Evolutionary conservation across 1,284 basidiomycete species (phyloP).

Genomic region (Grifola frondosa): DNA sequence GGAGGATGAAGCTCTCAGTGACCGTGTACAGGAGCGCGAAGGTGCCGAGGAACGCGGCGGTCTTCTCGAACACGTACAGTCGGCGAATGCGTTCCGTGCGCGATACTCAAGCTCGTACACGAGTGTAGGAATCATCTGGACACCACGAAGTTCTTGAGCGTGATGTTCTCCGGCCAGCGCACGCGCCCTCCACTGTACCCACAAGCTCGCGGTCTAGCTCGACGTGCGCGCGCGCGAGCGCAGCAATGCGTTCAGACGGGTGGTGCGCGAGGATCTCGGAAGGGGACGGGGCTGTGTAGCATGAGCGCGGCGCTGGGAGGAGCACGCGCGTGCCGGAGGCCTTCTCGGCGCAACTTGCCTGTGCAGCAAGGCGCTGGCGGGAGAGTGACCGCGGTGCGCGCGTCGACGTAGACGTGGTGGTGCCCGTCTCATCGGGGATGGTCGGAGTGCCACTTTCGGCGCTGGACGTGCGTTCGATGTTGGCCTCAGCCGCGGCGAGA

Average conservation of each 20-base stretch:
- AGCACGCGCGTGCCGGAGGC: conserved; percentile 23
- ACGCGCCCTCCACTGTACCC: conserved; percentile 66
- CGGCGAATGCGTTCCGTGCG: conserved; percentile 89
- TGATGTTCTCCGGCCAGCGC: conserved; percentile 87
- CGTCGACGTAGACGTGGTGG: conserved; percentile 53
- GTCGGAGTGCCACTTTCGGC: conserved; percentile 32
- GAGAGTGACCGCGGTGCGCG: conserved; percentile 48
- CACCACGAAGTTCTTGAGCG: conserved; percentile 80
- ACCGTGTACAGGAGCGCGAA: conserved; percentile 91
- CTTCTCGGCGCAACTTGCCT: conserved; percentile 6
- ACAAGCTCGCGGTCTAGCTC: conserved; percentile 79
- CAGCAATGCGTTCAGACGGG: conserved; percentile 64
- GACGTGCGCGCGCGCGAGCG: conserved; percentile 75
- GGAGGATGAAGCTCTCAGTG: conserved; percentile 92
- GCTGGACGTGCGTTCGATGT: conserved; percentile 13
- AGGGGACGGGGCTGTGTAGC: conserved; percentile 20
- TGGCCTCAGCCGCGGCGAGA: conserved; percentile 45
- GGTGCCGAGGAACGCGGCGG: conserved; percentile 92
- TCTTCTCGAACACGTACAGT: conserved; percentile 92
- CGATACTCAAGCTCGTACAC: conserved; percentile 96
- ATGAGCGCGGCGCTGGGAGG: conserved; percentile 9
- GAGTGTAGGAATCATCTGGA: conserved; percentile 89
- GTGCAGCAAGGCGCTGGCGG: conserved; percentile 50
- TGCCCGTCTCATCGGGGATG: conserved; percentile 30
- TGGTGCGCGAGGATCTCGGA: conserved; percentile 70